Conservation (phyloP, 2,329 filamentous ascomycete genomes). For the Pseudocercospora vitis region DNA sequence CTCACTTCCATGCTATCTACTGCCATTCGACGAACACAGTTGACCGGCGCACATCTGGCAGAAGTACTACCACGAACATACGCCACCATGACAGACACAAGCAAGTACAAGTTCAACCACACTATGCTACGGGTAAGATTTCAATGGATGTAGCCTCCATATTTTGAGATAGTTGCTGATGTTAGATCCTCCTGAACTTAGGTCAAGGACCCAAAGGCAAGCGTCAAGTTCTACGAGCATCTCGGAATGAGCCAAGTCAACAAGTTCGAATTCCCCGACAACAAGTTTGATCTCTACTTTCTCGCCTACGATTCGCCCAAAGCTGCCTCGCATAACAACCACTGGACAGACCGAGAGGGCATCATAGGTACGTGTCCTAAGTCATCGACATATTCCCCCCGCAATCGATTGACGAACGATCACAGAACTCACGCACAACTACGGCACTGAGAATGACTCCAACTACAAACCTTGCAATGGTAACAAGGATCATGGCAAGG, state of each 20-base stretch:
- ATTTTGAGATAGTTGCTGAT: conserved; percentile 59
- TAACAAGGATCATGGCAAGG: conserved; percentile 82
- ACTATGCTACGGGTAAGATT: conserved; percentile 41
- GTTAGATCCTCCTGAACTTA: background rate
- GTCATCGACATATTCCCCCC: no score
- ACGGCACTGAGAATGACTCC: conserved; percentile 82
- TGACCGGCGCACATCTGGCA: conserved; percentile 16
- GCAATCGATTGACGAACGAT: no score
- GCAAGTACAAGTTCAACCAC: conserved; percentile 66
- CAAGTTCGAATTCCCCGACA: conserved; percentile 77
- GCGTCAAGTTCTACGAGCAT: conserved; percentile 90
- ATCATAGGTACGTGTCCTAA: no score
- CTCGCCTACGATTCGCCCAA: conserved; percentile 79
- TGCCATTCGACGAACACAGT: conserved; percentile 13
- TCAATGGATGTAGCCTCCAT: conserved; percentile 5
- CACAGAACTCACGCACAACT: no score
- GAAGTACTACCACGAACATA: conserved; percentile 12
- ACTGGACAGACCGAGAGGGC: conserved; percentile 71
- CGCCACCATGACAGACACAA: conserved; percentile 59
- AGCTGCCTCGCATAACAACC: conserved; percentile 70
- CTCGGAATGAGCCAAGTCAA: conserved; percentile 83
- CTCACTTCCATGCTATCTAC: conserved; percentile 11
- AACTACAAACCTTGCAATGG: conserved; percentile 81
- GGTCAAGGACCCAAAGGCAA: conserved; percentile 84
- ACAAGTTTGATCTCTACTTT: conserved; percentile 95